These are phyloP conservation scores for Hermanozyma aechmeae DNA, from an alignment of 805 yeast genomes.

Conservation along the genomic window DNA sequence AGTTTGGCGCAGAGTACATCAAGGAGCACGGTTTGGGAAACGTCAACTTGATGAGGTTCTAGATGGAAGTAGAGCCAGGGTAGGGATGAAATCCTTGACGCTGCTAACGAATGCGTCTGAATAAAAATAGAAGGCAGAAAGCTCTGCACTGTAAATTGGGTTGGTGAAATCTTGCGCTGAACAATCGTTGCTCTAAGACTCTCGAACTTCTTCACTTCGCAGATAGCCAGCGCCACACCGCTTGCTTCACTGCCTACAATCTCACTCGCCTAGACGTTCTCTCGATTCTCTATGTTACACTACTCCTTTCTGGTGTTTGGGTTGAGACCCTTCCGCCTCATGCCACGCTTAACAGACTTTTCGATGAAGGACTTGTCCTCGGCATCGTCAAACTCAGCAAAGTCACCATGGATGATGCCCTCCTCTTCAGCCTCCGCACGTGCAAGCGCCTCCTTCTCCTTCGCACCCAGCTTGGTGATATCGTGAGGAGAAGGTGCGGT, in stretches of 20 bases:
- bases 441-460: slow-evolving; percentile 75
- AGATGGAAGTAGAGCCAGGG: too few relatives aligned
- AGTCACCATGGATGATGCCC: slow-evolving; percentile 77
- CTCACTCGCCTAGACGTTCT: slow-evolving; percentile 1
- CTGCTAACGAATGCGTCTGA: too few relatives aligned
- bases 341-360: slow-evolving; percentile 53
- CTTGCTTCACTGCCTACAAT: too few relatives aligned
- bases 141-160: too few relatives aligned
- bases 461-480: slow-evolving; percentile 77
- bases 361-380: slow-evolving; percentile 69
- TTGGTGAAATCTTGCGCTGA: too few relatives aligned
- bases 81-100: too few relatives aligned
- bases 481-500: slow-evolving; percentile 80
- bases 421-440: slow-evolving; percentile 75
- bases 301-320: slow-evolving; percentile 35
- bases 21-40: slow-evolving; percentile 82
- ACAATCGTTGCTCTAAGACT: too few relatives aligned
- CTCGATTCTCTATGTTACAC: slow-evolving; percentile 2
- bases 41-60: slow-evolving; percentile 10
- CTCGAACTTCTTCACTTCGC: too few relatives aligned
- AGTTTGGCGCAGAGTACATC: slow-evolving; percentile 81
- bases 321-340: slow-evolving; percentile 66
- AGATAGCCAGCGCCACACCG: too few relatives aligned
- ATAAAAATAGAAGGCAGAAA: too few relatives aligned
- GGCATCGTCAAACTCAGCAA: slow-evolving; percentile 69